Evolutionary conservation across 768 basidiomycete genomes (phyloP).

Genomic region (Cystofilobasidium bisporidii): DNA sequence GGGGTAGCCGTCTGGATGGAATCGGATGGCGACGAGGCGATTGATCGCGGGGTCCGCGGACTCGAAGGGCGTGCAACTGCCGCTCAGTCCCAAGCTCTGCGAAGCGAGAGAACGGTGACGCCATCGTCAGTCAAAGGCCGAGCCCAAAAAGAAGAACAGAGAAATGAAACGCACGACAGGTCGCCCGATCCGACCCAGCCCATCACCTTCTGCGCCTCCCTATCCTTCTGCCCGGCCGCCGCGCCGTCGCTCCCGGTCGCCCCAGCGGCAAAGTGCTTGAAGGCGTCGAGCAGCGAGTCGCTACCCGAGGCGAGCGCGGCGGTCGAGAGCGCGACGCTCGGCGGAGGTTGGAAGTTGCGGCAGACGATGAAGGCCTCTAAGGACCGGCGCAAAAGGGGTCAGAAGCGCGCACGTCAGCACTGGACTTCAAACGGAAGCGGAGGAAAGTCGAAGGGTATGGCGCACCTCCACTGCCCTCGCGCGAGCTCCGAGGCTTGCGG

Average conservation of each 20-base stretch:
- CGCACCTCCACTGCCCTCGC: constrained; percentile 43
- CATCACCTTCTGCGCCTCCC: constrained; percentile 2
- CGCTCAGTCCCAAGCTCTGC: constrained; percentile 21
- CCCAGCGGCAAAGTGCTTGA: not conserved
- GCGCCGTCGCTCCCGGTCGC: not conserved
- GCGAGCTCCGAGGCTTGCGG: constrained; percentile 43
- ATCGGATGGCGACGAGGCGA: too few species aligned
- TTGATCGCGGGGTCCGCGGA: too few species aligned
- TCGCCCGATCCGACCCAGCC: constrained; percentile 25
- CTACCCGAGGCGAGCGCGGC: not conserved
- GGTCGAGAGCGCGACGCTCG: not conserved
- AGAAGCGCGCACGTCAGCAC: not conserved
- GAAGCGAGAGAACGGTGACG: not conserved
- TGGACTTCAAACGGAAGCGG: constrained; percentile 27
- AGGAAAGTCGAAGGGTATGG: too few species aligned
- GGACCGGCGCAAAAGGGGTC: not conserved
- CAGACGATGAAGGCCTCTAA: constrained; percentile 28
- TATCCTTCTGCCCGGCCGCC: not conserved
- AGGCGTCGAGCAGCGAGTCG: constrained; percentile 21
- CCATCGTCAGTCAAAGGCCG: not conserved
- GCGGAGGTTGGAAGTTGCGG: constrained; percentile 11
- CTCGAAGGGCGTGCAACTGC: too few species aligned
- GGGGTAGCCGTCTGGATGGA: too few species aligned
- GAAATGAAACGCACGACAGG: constrained; percentile 10
- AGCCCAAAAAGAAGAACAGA: not conserved